Base-by-base conservation (phyloP, 1,284 basidiomycete genomes). In the Sparassis latifolia region DNA sequence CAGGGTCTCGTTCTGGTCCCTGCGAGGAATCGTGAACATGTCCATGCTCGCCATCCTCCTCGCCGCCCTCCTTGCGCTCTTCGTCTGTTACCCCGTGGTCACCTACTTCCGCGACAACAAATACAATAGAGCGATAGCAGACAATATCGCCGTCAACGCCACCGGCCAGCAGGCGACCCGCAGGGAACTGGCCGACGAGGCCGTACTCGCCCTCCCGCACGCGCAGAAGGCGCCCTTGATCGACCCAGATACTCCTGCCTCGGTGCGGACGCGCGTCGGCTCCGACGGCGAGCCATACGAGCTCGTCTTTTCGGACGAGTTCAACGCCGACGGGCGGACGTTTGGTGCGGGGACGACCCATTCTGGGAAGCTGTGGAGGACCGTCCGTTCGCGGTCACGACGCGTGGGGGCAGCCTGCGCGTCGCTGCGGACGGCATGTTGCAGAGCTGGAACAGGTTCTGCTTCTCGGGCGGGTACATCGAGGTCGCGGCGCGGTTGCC, bases 381-480 rank as follows among this genome's bases (percentile, higher is more conserved):
- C 66, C 83, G 91, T 58, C 79, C 92, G 0, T 69, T 70, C n/a
- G 84, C 86, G 50, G 70, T 92, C 48, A 86, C 80, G 1, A 96
- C 92, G 1, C 64, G 72, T 39, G 72, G 80, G 55, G 92, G 92
- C 1, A 68, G 74, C 28, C 74, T 95, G 37, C 78, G 83, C 42
- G 87, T 95, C 60, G 83, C 82, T 1, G 79, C 92, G 75, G 81
- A 84, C 52, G 84, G 81, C 1, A 85, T 86, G 81, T 59, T 87
- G 2, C 79, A 83, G 63, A 76, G 72, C 52, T 89, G 89, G 87
- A 90, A 90, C 67, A 90, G 94, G 69, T 86, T 94, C 65, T 95
- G 92, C 66, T 95, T 94, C 68, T 84, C 80, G 2, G 78, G 79
- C 12, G 83, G 82, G 12, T 86, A 87, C 62, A 78, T 89, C 49